Evolutionary conservation across 2,329 filamentous ascomycete genomes (phyloP), one percentile per base, ranked within the genome.

Genomic region (Pseudogymnoascus sp.): DNA sequence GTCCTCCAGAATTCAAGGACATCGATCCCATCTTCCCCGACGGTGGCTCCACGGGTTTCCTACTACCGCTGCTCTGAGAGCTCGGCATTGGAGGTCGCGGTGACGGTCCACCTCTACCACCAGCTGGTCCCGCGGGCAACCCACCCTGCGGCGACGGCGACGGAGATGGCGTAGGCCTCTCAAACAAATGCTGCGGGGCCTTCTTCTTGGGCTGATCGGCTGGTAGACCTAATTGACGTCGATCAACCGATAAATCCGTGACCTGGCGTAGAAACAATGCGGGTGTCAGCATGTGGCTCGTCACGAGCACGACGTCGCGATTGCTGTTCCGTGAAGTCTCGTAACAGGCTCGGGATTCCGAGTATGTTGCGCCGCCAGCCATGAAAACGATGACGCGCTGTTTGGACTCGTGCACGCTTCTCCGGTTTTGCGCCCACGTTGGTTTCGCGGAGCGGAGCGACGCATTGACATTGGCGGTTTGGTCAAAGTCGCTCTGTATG

Each of bases 321-420:
- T 84, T 85, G 55, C 85, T 85, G 59, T 85, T 78, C 61, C 86
- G 82, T 2, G 90, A 88, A 26, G 93, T 78, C 70, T 97, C 91
- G 73, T 97, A 97, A 76, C 94, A 99, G 11, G 87, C 83, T 29
- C 94, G 86, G 33, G 90, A 83, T 76, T 99, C 94, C 4, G 91
- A 92, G 73, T 93, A 96, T 0, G 94, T 97, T 19, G 94, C 94
- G 49, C 94, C 94, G 58, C 94, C 94, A 1, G 93, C 94, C 82
- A 97, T 88, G 73, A 96, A 97, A 14, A 97, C 87, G 64, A 99
- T 90, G 61, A 97, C 83, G 61, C 94, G 86, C 73, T 99, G 94
- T 61, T 89, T 85, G 67, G 92, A 95, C 72, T 97, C 93, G 64
- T 81, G 84, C 64, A 79, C 86, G 29, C 86, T 83, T 52, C 88